phyloP scores from a whole-genome alignment of 108 stramenopile genomes.

The Asterionellopsis glacialis region DNA sequence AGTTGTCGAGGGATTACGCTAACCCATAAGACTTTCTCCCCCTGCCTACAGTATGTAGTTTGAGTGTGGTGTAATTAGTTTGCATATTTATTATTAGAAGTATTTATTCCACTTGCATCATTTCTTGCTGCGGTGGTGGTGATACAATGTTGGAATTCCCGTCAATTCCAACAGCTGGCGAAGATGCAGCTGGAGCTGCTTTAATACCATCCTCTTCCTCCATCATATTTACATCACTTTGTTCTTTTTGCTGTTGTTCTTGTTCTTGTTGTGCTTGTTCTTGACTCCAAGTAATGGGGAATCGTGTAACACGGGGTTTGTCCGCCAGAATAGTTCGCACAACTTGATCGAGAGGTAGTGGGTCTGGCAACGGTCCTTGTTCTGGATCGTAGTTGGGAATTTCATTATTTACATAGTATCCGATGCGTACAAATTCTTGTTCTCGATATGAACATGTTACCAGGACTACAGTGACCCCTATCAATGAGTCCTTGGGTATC shows the following conservation, averaged over 20 bases:
- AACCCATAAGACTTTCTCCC: too few relatives aligned
- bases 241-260: not conserved
- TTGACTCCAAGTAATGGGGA: constrained; percentile 87
- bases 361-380: constrained; percentile 8
- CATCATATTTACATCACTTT: constrained; percentile 1
- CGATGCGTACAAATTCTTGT: constrained; percentile 94
- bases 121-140: too few relatives aligned
- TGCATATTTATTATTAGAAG: too few relatives aligned
- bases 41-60: too few relatives aligned
- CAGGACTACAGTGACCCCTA: constrained; percentile 97
- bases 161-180: not conserved
- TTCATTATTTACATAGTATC: constrained; percentile 99
- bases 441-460: constrained; percentile 94
- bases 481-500: constrained; percentile 78
- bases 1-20: too few relatives aligned
- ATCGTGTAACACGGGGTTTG: constrained; percentile 95
- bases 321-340: constrained; percentile 87
- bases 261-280: constrained; percentile 9
- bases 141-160: not conserved
- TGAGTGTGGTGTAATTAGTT: too few relatives aligned
- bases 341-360: constrained; percentile 63
- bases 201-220: not conserved
- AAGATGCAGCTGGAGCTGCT: not conserved
- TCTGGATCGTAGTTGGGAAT: constrained; percentile 46
- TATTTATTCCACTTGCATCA: too few relatives aligned